Evolutionary conservation across 495 filamentous ascomycete genomes (phyloP), one percentile per base, ranked within the genome.

Genomic region (Penicillium cinerascens): DNA sequence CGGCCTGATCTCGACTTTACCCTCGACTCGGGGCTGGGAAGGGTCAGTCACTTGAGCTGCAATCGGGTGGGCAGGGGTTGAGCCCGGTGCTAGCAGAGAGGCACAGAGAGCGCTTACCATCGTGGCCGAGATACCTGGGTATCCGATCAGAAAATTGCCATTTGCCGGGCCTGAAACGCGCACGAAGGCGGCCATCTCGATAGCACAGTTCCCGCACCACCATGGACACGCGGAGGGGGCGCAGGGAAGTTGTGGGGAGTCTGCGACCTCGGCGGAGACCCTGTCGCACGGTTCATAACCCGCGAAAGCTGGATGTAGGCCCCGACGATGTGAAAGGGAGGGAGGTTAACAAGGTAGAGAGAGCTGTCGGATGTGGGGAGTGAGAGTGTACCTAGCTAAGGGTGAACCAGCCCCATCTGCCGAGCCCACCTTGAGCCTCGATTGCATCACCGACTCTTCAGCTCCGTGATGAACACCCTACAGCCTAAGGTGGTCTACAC

Each of bases 91-190:
- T 29, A 25, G 16, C 20, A 9, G 55, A 26, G 22, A 20, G 36
- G 40, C 21, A 10, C 3, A 17, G 17, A 3, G 9, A 50, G 54
- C 36, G 50, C 86, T 79, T 78, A 96, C 92, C 85, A 97, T 77
- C 4, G 95, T 98, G 57, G 93, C 95, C 27, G 95, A 96, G 69
- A 98, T 97, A 54, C 93, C 93, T 6, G 93, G 93, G 70, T 98
- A 98, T 43, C 93, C 93, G 55, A 97, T 90, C 55, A 97, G 77
- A 64, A 92, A 96, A 71, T 90, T 92, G 73, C 90, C 93, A 76
- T 98, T 98, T 58, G 93, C 90, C 59, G 91, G 92, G 58, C 93
- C 93, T 64, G 90, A 95, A 77, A 98, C 90, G 78, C 95, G 89
- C 75, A 98, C 93, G 70, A 88, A 92, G 68, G 92, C 92, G 68